Base-by-base conservation (phyloP, 148 eudicot species). In the Linanthus parryae region DNA sequence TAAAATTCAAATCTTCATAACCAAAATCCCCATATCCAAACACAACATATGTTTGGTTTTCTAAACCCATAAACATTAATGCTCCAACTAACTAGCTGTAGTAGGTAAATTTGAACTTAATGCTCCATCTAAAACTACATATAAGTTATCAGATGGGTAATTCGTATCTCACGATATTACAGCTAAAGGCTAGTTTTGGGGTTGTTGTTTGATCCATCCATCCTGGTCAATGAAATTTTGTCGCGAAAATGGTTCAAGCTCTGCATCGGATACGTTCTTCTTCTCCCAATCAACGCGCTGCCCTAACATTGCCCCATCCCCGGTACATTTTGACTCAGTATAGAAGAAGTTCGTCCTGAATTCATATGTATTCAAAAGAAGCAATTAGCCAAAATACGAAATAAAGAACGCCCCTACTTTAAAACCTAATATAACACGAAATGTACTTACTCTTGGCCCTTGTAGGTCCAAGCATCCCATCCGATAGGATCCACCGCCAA, bases 201-300 rank as follows among this genome's bases (percentile, higher is more conserved):
- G 49, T n/a, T 39, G 41, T 8, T 37, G 8, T 39, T 14, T 14
- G 12, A 61, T 22, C 77, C 77, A 72, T 19, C 30, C 43, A 38
- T 70, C 80, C 18, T 54, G 40, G 42, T 74, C 65, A 6, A 74
- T 34, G 36, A 58, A 74, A n/a, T 4, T 2, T 19, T 61, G 26
- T 26, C 27, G 39, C 0, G 62, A 27, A 24, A 52, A 74, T 8
- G 35, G 9, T 9, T 39, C 4, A 10, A 58, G 0, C 3, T 62
- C 59, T 5, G 54, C 21, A 15, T 8, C 14, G 4, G 3, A 28
- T 1, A 53, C 17, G 2, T 23, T 43, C 39, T 39, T 43, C 0
- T 9, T 70, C 36, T 19, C 63, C 75, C 72, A 74, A 26, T 3
- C 2, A 27, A 74, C 75, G 8, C 80, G 56, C 13, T 19, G 28